phyloP scores from a whole-genome alignment of 129 eudicot genomes.

The Flaveria linearis region DNA sequence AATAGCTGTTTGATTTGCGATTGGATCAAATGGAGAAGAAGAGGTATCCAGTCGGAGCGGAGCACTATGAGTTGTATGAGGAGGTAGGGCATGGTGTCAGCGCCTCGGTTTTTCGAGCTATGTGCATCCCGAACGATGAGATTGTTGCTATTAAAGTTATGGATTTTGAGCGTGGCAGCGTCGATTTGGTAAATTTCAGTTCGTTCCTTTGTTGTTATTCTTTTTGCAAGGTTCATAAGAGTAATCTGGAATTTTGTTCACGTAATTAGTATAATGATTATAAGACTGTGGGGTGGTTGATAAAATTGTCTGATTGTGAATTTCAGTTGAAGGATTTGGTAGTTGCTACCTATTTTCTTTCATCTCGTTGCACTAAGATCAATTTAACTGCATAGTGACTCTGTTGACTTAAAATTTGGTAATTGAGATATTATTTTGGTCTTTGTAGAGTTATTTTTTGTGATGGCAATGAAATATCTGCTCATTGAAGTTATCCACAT shows the following conservation, averaged over 20 bases:
- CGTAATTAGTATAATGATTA: background rate
- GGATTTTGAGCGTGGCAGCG: constrained; percentile 76
- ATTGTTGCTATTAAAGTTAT: constrained; percentile 84
- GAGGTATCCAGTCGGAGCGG: constrained; percentile 78
- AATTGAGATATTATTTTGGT: background rate
- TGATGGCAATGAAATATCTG: background rate
- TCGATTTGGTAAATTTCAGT: constrained; percentile 68
- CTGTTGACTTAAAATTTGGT: background rate
- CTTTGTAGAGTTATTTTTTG: background rate
- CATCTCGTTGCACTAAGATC: too few species aligned
- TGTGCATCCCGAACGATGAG: constrained; percentile 62
- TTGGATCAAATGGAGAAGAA: constrained; percentile 59
- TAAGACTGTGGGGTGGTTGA: background rate
- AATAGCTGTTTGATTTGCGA: constrained; percentile 16
- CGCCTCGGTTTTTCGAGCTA: constrained; percentile 88
- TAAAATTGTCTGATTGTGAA: background rate
- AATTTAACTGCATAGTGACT: too few species aligned
- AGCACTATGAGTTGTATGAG: constrained; percentile 68
- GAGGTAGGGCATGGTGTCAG: constrained; percentile 88
- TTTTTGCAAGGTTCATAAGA: background rate
- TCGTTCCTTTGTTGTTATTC: background rate
- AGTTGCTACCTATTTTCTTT: too few species aligned
- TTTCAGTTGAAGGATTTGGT: background rate
- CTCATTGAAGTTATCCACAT: background rate
- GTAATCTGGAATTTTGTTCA: background rate